Base-by-base conservation (phyloP, 2,329 filamentous ascomycete genomes). In the Fusarium cicatricum region DNA sequence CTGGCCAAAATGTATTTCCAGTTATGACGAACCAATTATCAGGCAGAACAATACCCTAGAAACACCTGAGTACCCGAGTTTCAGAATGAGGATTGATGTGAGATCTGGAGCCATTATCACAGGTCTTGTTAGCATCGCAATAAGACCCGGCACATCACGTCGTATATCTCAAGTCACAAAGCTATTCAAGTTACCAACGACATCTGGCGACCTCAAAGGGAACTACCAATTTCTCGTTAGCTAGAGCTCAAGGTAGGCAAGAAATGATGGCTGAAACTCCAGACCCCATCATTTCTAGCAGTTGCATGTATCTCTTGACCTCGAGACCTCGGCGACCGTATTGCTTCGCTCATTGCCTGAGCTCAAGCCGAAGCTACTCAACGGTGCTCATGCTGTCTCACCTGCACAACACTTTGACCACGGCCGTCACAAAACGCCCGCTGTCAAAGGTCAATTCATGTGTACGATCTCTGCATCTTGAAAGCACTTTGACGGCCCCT, bases 401-500 rank as follows among this genome's bases (percentile, higher is more conserved):
- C 23, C 34, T 55, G 43, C 42, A 49, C 33, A 32, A 37, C 29
- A 52, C 38, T 6, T 11, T 16, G 45, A 26, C 15, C 17, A 41
- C 29, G 55, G 36, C 40, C 51, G 33, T 26, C 45, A 11, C 41
- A 29, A 36, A 38, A 45, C 29, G 55, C 40, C 34, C 55, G 36
- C 36, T 46, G 31, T 55, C 17, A 16, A 49, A 52, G 34, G 41
- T 28, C 16, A 40, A 14, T 16, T 45, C 14, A 23, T 19, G 37
- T 52, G 29, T 33, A 15, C 31, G 14, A 34, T 39, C 28, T 38
- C 23, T 38, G 36, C 12, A n/a, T 34, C 29, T 37, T 52, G 29
- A 47, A 34, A 38, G 39, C 44, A 39, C 16, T 46, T 23, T 32
- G 12, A 5, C 33, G 23, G 29, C 49, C 59, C 36, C 59, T 56